These are phyloP conservation scores for Umbelopsis vinacea DNA, from an alignment of 192 early-diverging fungal species.

Conservation along the genomic window DNA sequence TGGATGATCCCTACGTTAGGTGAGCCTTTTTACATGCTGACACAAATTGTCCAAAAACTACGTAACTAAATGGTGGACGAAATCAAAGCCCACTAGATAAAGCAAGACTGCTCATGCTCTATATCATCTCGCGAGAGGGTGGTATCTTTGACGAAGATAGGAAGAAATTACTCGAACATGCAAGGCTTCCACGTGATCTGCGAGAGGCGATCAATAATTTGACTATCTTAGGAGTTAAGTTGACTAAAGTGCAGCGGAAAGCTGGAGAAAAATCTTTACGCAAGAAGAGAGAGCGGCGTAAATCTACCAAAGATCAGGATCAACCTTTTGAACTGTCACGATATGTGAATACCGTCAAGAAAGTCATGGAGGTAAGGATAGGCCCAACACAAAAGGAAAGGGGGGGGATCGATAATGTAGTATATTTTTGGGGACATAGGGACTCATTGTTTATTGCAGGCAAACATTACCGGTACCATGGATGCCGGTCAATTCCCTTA, in stretches of 20 bases:
- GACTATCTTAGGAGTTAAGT: slow-evolving; percentile 64
- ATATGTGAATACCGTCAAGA: slow-evolving; percentile 76
- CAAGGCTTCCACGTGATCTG: slow-evolving; percentile 68
- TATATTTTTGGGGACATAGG: not conserved
- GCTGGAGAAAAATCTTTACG: slow-evolving; percentile 50
- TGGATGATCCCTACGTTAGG: slow-evolving; percentile 72
- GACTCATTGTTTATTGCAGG: slow-evolving; percentile 38
- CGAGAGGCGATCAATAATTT: slow-evolving; percentile 82
- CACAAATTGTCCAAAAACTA: not conserved
- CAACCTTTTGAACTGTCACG: slow-evolving; percentile 75
- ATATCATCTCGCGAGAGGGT: slow-evolving; percentile 76
- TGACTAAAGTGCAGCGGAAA: slow-evolving; percentile 51
- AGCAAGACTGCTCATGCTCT: slow-evolving; percentile 77
- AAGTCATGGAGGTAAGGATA: slow-evolving; percentile 46
- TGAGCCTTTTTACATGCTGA: not conserved
- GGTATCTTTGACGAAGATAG: slow-evolving; percentile 78
- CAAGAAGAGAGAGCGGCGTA: slow-evolving; percentile 52
- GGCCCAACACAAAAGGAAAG: not conserved
- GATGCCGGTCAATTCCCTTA: slow-evolving; percentile 67
- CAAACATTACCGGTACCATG: slow-evolving; percentile 50
- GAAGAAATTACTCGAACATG: slow-evolving; percentile 69
- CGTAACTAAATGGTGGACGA: not conserved
- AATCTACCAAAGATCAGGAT: slow-evolving; percentile 57
- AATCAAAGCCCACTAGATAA: slow-evolving; percentile 61
- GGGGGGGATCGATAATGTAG: not conserved